phyloP scores from a whole-genome alignment of 1,139 yeast genomes.

The Pichia sp. region DNA sequence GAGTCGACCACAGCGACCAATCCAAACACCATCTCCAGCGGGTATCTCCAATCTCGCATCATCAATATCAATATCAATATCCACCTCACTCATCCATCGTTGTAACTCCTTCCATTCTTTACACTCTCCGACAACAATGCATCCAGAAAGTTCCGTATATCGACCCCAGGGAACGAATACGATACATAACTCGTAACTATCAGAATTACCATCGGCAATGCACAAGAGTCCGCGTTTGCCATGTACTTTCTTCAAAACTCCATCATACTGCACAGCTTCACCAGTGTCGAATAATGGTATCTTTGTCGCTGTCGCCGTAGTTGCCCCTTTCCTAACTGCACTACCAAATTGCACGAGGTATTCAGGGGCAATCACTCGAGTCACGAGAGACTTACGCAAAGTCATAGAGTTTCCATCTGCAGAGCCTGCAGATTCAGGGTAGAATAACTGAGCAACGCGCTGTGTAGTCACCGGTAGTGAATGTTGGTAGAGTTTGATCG shows the following conservation, averaged over 20 bases:
- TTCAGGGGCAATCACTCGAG: constrained; percentile 12
- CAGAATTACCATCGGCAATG: constrained; percentile 1
- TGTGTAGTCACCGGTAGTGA: constrained; percentile 7
- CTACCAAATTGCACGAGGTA: constrained; percentile 11
- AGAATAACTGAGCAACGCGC: constrained; percentile 2
- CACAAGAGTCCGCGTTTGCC: constrained; percentile 9
- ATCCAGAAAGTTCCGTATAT: constrained; percentile 9
- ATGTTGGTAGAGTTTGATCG: constrained; percentile 8
- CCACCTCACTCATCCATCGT: constrained; percentile 5
- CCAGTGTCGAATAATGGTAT: too few species aligned
- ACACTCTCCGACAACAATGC: constrained; percentile 12
- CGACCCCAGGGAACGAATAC: constrained; percentile 12
- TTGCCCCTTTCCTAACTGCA: constrained; percentile 4
- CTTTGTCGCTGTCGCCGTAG: neutral
- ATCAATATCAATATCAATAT: neutral
- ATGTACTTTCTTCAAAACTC: neutral
- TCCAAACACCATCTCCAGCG: constrained; percentile 8
- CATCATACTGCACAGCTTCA: neutral
- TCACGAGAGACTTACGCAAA: constrained; percentile 7
- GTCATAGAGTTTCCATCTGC: neutral
- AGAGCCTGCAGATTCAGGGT: too few species aligned
- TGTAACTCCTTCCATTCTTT: constrained; percentile 10
- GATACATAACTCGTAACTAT: constrained; percentile 7
- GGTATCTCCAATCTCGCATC: constrained; percentile 8
- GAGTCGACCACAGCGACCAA: constrained; percentile 10